Evolutionary conservation across 192 early-diverging fungal species (phyloP).

Genomic region (Jimgerdemannia flammicorona): DNA sequence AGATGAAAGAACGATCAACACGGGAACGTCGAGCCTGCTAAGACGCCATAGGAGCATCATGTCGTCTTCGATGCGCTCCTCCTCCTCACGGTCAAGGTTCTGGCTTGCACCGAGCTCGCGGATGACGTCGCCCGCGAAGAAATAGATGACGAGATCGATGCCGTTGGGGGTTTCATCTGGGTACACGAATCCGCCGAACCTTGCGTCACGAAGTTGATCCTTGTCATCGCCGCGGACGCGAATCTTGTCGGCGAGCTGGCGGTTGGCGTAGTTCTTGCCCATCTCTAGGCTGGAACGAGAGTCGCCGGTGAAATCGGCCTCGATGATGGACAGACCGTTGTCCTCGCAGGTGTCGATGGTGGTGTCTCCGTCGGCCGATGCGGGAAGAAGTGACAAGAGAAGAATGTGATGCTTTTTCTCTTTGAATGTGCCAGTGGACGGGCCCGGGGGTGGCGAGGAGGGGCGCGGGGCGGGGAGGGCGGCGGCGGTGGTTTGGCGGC

Average conservation of each 20-base stretch:
- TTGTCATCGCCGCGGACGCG: constrained; percentile 1
- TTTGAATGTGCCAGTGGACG: constrained; percentile 5
- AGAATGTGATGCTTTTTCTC: constrained; percentile 22
- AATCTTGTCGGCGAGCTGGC: not conserved
- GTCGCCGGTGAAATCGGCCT: constrained; percentile 28
- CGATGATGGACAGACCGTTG: constrained; percentile 26
- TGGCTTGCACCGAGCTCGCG: not conserved
- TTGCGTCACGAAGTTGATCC: not conserved
- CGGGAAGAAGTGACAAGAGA: not conserved
- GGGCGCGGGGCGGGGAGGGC: too few relatives aligned
- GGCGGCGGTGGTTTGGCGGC: too few relatives aligned
- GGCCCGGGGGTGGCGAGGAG: not conserved
- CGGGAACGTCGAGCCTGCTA: constrained; percentile 4
- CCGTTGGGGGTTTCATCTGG: constrained; percentile 29
- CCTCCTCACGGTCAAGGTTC: constrained; percentile 2
- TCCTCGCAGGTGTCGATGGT: constrained; percentile 23
- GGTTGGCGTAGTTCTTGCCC: not conserved
- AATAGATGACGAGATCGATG: constrained; percentile 33
- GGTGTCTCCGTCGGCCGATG: not conserved
- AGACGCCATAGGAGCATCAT: constrained; percentile 13
- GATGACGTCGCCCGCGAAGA: constrained; percentile 17
- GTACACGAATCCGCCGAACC: constrained; percentile 22
- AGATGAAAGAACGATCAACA: constrained; percentile 9
- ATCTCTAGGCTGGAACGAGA: not conserved
- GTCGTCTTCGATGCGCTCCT: constrained; percentile 16